These are phyloP conservation scores for Hymenoscyphus linearis DNA, from an alignment of 2,329 filamentous ascomycete genomes.

Conservation along the genomic window DNA sequence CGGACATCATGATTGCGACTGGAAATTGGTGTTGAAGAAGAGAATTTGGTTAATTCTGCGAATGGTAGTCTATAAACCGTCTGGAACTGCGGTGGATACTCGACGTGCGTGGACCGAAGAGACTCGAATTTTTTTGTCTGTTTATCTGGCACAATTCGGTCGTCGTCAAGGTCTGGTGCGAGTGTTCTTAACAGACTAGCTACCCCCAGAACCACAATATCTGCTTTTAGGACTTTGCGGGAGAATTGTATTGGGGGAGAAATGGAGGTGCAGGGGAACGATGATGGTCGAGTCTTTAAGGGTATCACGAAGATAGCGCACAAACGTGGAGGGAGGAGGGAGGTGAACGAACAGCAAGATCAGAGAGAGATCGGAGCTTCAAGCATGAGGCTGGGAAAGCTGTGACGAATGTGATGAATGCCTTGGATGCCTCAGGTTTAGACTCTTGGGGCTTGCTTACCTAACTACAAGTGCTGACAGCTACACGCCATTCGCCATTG, in stretches of 20 bases:
- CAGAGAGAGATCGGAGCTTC: neutral
- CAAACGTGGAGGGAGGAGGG: neutral
- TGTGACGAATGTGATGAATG: neutral
- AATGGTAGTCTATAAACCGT: neutral
- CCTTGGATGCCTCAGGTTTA: neutral
- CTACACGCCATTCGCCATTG: too few relatives aligned
- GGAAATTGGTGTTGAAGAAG: neutral
- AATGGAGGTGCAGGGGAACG: neutral
- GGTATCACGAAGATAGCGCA: neutral
- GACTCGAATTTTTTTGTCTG: neutral
- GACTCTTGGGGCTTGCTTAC: neutral
- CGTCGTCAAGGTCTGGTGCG: neutral
- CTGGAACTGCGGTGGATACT: neutral
- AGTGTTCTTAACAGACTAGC: neutral
- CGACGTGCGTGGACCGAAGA: neutral
- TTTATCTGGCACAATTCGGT: neutral
- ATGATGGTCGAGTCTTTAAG: neutral
- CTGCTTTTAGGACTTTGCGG: neutral
- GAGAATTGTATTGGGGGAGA: neutral
- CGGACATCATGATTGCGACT: slow-evolving; percentile 65
- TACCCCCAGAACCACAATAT: neutral
- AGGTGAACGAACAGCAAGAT: neutral
- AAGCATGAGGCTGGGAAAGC: slow-evolving; percentile 1
- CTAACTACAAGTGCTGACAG: neutral
- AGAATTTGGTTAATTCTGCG: neutral